phyloP scores from a whole-genome alignment of 192 early-diverging fungal species.

The Thoreauomyces humboldtii region DNA sequence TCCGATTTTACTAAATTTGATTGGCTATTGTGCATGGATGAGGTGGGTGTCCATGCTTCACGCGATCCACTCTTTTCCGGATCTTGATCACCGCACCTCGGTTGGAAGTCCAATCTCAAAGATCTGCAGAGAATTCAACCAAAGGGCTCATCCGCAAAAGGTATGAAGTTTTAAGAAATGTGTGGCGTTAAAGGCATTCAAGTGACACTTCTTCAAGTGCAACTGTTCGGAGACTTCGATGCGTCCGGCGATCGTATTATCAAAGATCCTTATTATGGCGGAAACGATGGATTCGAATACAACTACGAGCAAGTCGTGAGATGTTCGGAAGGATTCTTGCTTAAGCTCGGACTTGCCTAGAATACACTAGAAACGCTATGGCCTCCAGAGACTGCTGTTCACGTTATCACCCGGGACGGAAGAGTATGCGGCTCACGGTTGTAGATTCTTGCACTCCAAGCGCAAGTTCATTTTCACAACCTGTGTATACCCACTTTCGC shows the following conservation, averaged over 20 bases:
- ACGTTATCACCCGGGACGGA: too few species aligned
- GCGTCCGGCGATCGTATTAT: conserved; percentile 70
- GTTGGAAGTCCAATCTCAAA: conserved; percentile 61
- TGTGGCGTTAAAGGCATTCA: too few species aligned
- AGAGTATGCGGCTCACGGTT: too few species aligned
- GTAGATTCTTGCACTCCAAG: too few species aligned
- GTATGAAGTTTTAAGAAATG: too few species aligned
- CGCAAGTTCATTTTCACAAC: too few species aligned
- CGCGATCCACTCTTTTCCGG: not conserved
- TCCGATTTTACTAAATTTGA: conserved; percentile 73
- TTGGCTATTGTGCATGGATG: conserved; percentile 92
- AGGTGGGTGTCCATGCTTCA: conserved; percentile 14
- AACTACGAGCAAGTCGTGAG: conserved; percentile 75
- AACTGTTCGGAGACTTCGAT: conserved; percentile 80
- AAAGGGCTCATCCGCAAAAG: conserved; percentile 37
- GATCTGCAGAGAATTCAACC: conserved; percentile 55
- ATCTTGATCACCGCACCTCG: too few species aligned
- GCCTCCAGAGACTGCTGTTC: too few species aligned
- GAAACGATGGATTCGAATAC: conserved; percentile 68
- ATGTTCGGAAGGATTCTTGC: conserved; percentile 68
- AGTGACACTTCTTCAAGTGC: conserved; percentile 27
- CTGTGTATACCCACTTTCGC: too few species aligned
- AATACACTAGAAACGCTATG: too few species aligned
- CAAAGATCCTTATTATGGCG: conserved; percentile 73
- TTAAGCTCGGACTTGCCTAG: conserved; percentile 50